A percentile compares a stretch with the other conserved stretches of the same genome.
Conservation (phyloP, 1,284 basidiomycete genomes). For the Agroathelia rolfsii region DNA sequence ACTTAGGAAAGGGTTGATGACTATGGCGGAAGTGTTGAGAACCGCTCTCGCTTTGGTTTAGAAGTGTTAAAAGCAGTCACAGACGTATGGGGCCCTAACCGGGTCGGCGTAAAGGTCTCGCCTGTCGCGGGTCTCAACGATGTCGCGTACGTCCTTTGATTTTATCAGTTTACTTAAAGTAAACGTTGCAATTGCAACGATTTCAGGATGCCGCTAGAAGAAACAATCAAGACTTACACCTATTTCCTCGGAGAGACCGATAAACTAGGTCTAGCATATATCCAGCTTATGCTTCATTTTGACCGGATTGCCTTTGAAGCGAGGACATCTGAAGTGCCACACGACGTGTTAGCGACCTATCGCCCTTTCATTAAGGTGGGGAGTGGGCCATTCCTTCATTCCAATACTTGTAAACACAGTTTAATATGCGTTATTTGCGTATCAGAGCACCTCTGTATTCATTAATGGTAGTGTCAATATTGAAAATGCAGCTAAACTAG, state of each 20-base stretch:
- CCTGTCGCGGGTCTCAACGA: slow-evolving; percentile 26
- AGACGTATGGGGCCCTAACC: slow-evolving; percentile 27
- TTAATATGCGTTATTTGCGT: too few relatives aligned
- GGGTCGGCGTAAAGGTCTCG: slow-evolving; percentile 29
- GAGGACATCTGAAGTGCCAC: slow-evolving; percentile 15
- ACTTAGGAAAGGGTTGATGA: slow-evolving; percentile 29
- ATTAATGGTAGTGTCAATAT: too few relatives aligned
- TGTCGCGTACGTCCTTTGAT: slow-evolving; percentile 10
- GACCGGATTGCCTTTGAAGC: too few relatives aligned
- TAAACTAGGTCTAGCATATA: slow-evolving; percentile 11
- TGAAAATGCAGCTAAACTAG: too few relatives aligned
- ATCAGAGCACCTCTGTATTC: too few relatives aligned
- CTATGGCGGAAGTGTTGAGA: slow-evolving; percentile 35
- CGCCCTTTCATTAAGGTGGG: slow-evolving; percentile 24
- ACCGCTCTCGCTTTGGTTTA: slow-evolving; percentile 31
- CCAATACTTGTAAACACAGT: too few relatives aligned
- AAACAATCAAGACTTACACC: slow-evolving; percentile 12
- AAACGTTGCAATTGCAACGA: too few relatives aligned
- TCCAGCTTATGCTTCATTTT: too few relatives aligned
- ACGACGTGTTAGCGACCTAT: slow-evolving; percentile 24
- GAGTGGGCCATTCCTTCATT: too few relatives aligned
- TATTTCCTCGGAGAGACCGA: slow-evolving; percentile 11
- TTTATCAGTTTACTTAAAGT: too few relatives aligned
- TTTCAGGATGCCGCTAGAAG: slow-evolving; percentile 14
- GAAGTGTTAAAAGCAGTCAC: slow-evolving; percentile 27